Conservation (phyloP, 768 basidiomycete genomes). For the Pleurotus tuoliensis region DNA sequence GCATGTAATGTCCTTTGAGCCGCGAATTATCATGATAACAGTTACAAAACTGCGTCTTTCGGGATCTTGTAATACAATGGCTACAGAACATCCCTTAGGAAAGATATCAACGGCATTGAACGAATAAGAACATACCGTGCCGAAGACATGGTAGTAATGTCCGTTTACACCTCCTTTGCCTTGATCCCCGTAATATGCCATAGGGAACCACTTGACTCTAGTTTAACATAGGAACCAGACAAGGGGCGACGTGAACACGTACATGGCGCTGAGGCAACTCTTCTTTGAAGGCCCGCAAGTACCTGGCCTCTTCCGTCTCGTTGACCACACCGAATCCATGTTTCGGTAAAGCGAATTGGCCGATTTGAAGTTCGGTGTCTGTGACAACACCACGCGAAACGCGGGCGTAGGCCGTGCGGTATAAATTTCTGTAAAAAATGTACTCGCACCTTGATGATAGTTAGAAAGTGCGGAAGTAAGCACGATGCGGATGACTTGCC, state of each 20-base stretch:
- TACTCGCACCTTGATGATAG: slow-evolving; percentile 73
- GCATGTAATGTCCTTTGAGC: too few relatives aligned
- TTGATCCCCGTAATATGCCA: slow-evolving; percentile 60
- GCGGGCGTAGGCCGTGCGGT: slow-evolving; percentile 78
- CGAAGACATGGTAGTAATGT: slow-evolving; percentile 76
- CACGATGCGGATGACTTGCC: slow-evolving; percentile 34
- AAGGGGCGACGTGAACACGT: slow-evolving; percentile 17
- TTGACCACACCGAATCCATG: slow-evolving; percentile 51
- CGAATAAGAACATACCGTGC: slow-evolving; percentile 44
- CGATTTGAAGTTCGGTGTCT: slow-evolving; percentile 88
- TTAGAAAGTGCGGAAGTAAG: background rate
- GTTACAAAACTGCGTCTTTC: slow-evolving; percentile 35
- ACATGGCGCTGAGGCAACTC: slow-evolving; percentile 64
- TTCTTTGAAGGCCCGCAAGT: slow-evolving; percentile 64
- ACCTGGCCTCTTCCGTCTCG: slow-evolving; percentile 58
- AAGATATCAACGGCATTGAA: slow-evolving; percentile 11
- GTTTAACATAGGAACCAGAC: too few relatives aligned
- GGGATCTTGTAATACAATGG: slow-evolving; percentile 55
- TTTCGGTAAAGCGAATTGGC: slow-evolving; percentile 74
- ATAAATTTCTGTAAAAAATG: slow-evolving; percentile 78
- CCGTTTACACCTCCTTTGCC: slow-evolving; percentile 57
- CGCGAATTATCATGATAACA: too few relatives aligned
- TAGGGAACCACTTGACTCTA: slow-evolving; percentile 65
- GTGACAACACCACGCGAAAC: slow-evolving; percentile 81
- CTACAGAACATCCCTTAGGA: slow-evolving; percentile 18